Evolutionary conservation across 441 rosid genomes (phyloP), one percentile per base, ranked within the genome.

Genomic region (Gossypium lobatum): DNA sequence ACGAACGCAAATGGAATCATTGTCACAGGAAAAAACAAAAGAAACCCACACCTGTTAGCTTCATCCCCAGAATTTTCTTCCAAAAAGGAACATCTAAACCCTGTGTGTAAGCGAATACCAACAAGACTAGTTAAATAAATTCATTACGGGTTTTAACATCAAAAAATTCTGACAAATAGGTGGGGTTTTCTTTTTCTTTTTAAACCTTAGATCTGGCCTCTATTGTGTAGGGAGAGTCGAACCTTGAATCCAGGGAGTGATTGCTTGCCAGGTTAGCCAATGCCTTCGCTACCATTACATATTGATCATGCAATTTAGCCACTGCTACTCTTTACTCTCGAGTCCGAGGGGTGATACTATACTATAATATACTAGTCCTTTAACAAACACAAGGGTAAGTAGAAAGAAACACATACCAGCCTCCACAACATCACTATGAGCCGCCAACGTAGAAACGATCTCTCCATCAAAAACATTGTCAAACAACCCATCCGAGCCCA

Each of bases 401-500:
- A 57, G 70, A 71, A 3, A 57, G 72, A 69, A 77, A 37, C 20
- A 78, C 86, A 45, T 91, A 91, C 96, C 91, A 61, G 92, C 90
- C 64, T 82, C 91, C 31, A 78, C 45, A 59, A 82, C 95, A 77
- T 83, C 82, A 14, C 69, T 57, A 70, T 85, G 78, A 52, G 59
- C 63, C 61, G 80, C 79, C 64, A 89, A 73, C 26, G 81, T 66
- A 0, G 97, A 83, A 83, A 91, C 77, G 11, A 94, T 88, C 82
- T 94, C 98, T 16, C 85, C 78, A 74, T 91, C 93, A 46, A 91
- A 94, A 18, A 88, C 84, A 26, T 92, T 95, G 84, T 95, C 98
- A 13, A 89, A 94, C 23, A 94, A 97, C 23, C 98, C 98, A 75
- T 95, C 98, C 0, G 97, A 89, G 37, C 97, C 97, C 95, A 95